These are phyloP conservation scores for Simplicillium sp. DNA, from an alignment of 2,329 filamentous ascomycete genomes.

Conservation along the genomic window DNA sequence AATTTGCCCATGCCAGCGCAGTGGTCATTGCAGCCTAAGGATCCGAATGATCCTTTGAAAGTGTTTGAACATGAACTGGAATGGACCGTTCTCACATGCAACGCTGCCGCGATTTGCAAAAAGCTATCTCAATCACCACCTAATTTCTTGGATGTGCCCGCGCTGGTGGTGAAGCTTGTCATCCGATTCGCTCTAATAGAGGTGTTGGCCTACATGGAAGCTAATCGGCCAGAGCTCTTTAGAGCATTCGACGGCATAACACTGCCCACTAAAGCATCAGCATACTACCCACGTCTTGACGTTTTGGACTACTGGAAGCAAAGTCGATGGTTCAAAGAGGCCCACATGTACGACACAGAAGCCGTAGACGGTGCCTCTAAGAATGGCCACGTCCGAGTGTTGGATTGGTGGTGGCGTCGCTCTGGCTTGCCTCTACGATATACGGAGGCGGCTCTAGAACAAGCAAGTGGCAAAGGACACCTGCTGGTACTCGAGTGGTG, in stretches of 20 bases:
- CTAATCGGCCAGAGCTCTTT: slow-evolving; percentile 62
- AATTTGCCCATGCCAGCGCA: slow-evolving; percentile 62
- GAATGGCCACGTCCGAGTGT: slow-evolving; percentile 72
- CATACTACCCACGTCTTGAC: slow-evolving; percentile 73
- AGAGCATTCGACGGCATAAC: slow-evolving; percentile 79
- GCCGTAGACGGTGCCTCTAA: slow-evolving; percentile 81
- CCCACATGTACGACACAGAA: slow-evolving; percentile 70
- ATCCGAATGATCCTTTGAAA: slow-evolving; percentile 54
- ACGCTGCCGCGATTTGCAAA: slow-evolving; percentile 60
- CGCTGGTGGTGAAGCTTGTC: slow-evolving; percentile 75
- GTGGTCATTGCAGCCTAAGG: slow-evolving; percentile 54
- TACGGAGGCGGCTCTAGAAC: slow-evolving; percentile 78
- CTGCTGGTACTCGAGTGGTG: slow-evolving; percentile 90
- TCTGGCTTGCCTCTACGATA: slow-evolving; percentile 71
- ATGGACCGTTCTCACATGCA: slow-evolving; percentile 70
- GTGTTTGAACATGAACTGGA: slow-evolving; percentile 73
- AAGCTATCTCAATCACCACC: slow-evolving; percentile 64
- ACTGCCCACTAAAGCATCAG: slow-evolving; percentile 79
- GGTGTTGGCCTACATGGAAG: slow-evolving; percentile 60
- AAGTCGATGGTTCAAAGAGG: slow-evolving; percentile 71
- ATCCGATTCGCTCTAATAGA: slow-evolving; percentile 83
- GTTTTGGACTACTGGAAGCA: slow-evolving; percentile 89
- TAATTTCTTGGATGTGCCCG: slow-evolving; percentile 62
- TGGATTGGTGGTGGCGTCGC: slow-evolving; percentile 87
- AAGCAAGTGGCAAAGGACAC: slow-evolving; percentile 76